Evolutionary conservation across 768 basidiomycete genomes (phyloP).

Genomic region (Russula sp.): DNA sequence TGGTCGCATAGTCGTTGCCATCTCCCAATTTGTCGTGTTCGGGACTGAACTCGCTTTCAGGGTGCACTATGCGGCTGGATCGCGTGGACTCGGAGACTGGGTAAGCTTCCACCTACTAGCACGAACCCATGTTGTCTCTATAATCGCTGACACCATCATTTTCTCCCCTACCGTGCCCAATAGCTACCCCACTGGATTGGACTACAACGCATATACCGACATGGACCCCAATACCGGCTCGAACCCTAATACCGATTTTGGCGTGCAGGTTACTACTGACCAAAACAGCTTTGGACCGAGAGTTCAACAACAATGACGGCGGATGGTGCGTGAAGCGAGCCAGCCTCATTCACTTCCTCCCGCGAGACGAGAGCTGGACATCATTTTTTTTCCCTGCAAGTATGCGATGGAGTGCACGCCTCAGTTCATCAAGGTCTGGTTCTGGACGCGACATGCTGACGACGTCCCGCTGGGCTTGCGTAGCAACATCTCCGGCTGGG

Average conservation of each 20-base stretch:
- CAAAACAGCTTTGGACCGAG: constrained; percentile 52
- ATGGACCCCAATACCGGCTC: constrained; percentile 21
- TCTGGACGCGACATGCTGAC: constrained; percentile 54
- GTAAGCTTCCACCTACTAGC: constrained; percentile 35
- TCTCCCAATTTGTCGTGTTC: background rate
- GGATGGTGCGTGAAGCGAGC: constrained; percentile 49
- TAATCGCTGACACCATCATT: background rate
- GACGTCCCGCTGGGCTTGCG: constrained; percentile 47
- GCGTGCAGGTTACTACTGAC: constrained; percentile 40
- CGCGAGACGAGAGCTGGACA: background rate
- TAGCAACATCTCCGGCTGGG: constrained; percentile 36
- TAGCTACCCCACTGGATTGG: constrained; percentile 38
- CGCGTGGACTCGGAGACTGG: constrained; percentile 44
- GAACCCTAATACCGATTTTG: constrained; percentile 50
- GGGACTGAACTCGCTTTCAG: constrained; percentile 35
- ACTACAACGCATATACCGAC: constrained; percentile 50
- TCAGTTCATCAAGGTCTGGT: constrained; percentile 63
- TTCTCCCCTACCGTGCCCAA: constrained; percentile 22
- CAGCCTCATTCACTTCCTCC: background rate
- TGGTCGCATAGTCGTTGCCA: background rate
- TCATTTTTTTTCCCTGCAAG: constrained; percentile 36
- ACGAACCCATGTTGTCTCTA: too few species aligned
- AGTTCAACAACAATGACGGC: constrained; percentile 57
- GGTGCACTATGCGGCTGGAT: constrained; percentile 52
- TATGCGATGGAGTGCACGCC: constrained; percentile 61